Base-by-base conservation (phyloP, 202 grass and related monocot genomes). In the Tripidium arundinaceum region DNA sequence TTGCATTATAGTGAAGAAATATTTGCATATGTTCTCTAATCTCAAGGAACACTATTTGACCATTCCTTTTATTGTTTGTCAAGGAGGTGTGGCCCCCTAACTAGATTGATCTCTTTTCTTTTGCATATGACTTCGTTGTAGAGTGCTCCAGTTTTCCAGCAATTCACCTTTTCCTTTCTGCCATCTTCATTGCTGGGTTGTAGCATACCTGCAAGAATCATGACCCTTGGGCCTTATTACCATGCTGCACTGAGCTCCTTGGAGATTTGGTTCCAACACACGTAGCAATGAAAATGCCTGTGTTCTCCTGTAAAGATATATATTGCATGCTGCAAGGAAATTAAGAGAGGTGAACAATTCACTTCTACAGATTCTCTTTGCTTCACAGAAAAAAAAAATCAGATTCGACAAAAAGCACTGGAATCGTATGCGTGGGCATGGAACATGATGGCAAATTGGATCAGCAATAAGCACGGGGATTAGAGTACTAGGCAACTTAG, bases 1-100 rank as follows among this genome's bases (percentile, higher is more conserved):
- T 16, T 67, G 65, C 54, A 57, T 68, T 19, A 26, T 45, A 83
- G 50, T 43, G 13, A 3, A 36, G 29, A 25, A 8, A 43, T 15
- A 47, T 33, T 68, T 74, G 15, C 12, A 36, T 50, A 31, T n/a
- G 4, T 18, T 26, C n/a, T 73, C 45, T 16, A 59, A 37, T 61
- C 11, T 10, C 4, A 33, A 83, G 69, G 39, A 68, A 60, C 16
- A 83, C 6, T 73, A n/a, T 72, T 71, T 84, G 16, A 1, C 38
- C 42, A 22, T 38, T 73, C 15, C 59, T 55, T 43, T 68, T 79
- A 79, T 54, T 54, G 24, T 9, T 79, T 68, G 37, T 26, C 21
- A 41, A 79, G 22, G n/a, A 38, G 31, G 24, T 38, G 15, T 26
- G 10, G 7, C 15, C 55, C n/a, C 43, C 46, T 74, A 74, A 22